Evolutionary conservation across 306 rosid species (phyloP).

Genomic region (Citrullus mucosospermus): DNA sequence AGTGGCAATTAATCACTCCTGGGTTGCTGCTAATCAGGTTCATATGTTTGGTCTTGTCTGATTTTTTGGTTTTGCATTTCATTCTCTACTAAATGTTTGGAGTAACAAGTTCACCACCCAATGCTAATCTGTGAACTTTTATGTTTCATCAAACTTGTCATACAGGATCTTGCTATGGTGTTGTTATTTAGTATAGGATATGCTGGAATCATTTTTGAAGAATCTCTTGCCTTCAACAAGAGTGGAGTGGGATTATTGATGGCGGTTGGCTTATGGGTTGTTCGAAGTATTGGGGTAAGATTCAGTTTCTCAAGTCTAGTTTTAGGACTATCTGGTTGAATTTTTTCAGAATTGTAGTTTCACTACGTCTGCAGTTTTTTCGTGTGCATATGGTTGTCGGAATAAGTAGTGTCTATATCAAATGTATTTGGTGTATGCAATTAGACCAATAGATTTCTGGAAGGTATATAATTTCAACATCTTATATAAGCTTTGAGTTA

Average conservation of each 20-base stretch:
- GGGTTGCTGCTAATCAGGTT: constrained; percentile 97
- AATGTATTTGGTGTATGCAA: background rate
- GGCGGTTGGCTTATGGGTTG: constrained; percentile 93
- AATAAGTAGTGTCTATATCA: background rate
- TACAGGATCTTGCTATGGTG: constrained; percentile 88
- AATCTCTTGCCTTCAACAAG: constrained; percentile 87
- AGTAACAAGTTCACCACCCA: background rate
- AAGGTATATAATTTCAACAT: background rate
- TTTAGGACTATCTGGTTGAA: constrained; percentile 3
- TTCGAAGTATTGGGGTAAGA: constrained; percentile 85
- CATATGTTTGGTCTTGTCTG: constrained; percentile 8
- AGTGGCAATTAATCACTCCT: constrained; percentile 78
- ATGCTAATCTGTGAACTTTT: constrained; percentile 5
- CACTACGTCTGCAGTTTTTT: background rate
- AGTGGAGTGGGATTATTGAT: constrained; percentile 91
- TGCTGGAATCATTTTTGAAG: constrained; percentile 94
- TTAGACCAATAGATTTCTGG: background rate
- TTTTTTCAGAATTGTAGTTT: background rate
- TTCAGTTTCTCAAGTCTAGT: constrained; percentile 6
- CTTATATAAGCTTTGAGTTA: background rate
- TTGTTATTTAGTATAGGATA: constrained; percentile 82
- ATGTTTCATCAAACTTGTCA: constrained; percentile 7
- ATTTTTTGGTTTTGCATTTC: background rate
- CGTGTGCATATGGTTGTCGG: background rate
- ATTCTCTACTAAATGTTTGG: background rate